Evolutionary conservation across 2,329 filamentous ascomycete species (phyloP).

Genomic region (Domatiomyces globalis): DNA sequence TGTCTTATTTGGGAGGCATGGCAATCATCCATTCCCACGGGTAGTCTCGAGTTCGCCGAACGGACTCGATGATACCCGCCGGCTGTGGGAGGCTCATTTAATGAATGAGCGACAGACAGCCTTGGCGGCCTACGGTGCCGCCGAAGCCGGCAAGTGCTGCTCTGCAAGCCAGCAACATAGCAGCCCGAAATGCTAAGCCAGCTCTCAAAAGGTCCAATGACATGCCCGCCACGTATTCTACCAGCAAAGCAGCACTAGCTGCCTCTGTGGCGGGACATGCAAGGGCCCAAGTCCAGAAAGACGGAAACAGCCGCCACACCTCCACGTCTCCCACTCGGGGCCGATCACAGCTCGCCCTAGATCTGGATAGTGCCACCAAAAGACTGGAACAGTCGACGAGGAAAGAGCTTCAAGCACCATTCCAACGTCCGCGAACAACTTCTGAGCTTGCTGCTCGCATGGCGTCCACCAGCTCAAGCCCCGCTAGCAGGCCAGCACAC

Average conservation of each 20-base stretch:
- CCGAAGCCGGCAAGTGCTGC: slow-evolving; percentile 11
- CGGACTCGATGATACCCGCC: background rate
- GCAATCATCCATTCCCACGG: background rate
- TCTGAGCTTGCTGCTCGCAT: slow-evolving; percentile 13
- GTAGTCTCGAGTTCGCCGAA: background rate
- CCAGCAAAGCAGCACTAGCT: background rate
- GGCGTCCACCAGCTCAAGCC: slow-evolving; percentile 13
- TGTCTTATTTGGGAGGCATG: background rate
- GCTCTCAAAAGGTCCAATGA: background rate
- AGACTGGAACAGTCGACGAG: background rate
- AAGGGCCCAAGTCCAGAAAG: background rate
- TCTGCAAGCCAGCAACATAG: background rate
- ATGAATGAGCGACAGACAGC: slow-evolving; percentile 17
- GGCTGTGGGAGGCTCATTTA: slow-evolving; percentile 4
- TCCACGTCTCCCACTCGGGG: background rate
- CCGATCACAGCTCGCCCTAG: background rate
- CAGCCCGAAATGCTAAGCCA: background rate
- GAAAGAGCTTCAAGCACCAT: background rate
- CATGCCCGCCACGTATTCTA: background rate
- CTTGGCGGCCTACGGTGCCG: slow-evolving; percentile 17
- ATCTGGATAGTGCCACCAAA: background rate
- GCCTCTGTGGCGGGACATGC: background rate
- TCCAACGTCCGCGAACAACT: slow-evolving; percentile 8
- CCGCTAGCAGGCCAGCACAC: slow-evolving; percentile 7
- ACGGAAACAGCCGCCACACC: too few species aligned